Conservation (phyloP, 2,329 filamentous ascomycete species). For the Aspergillus chevalieri region DNA sequence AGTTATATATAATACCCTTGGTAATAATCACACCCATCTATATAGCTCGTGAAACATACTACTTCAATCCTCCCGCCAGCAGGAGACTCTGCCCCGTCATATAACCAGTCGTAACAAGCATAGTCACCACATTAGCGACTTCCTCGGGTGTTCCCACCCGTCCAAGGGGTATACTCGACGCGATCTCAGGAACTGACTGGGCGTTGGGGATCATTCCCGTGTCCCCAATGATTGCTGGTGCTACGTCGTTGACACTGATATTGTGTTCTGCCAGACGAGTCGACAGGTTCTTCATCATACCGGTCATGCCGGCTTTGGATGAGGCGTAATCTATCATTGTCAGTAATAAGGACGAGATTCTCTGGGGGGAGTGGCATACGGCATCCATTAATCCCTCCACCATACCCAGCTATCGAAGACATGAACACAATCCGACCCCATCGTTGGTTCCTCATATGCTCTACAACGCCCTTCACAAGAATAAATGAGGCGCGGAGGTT, state of each 20-base stretch:
- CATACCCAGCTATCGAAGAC: conserved; percentile 57
- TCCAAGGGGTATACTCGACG: conserved; percentile 55
- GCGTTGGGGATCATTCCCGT: conserved; percentile 58
- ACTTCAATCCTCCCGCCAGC: conserved; percentile 49
- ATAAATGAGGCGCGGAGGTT: conserved; percentile 60
- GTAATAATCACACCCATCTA: not conserved
- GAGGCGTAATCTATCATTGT: conserved; percentile 45
- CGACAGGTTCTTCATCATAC: conserved; percentile 61
- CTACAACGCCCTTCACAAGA: conserved; percentile 54
- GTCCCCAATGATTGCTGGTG: conserved; percentile 62
- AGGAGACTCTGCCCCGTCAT: conserved; percentile 53
- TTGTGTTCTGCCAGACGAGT: conserved; percentile 54
- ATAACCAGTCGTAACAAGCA: conserved; percentile 57
- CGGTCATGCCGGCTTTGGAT: conserved; percentile 56
- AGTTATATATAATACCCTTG: not conserved
- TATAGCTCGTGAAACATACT: conserved; percentile 1
- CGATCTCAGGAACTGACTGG: conserved; percentile 53
- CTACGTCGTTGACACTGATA: conserved; percentile 63
- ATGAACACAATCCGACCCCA: conserved; percentile 63
- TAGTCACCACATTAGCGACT: conserved; percentile 55
- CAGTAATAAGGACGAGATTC: not conserved
- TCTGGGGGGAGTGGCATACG: conserved; percentile 25
- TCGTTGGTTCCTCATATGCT: conserved; percentile 52
- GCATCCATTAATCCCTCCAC: conserved; percentile 59
- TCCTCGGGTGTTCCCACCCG: conserved; percentile 54